phyloP scores from a whole-genome alignment of 148 eudicot genomes.

The Diospyros lotus region DNA sequence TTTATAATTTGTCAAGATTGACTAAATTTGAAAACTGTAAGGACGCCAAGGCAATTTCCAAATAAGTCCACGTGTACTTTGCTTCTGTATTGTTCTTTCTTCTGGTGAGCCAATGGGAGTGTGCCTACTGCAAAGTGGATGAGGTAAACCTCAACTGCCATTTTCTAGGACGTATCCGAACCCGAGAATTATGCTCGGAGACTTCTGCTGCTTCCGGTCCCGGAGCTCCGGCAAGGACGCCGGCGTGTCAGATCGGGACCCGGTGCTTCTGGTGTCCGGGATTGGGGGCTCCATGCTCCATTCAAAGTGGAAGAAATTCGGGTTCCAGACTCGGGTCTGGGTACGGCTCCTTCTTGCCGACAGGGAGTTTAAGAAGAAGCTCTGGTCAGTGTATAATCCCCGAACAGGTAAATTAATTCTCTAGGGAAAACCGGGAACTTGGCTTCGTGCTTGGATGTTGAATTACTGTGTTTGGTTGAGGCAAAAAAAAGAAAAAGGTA shows the following conservation, averaged over 20 bases:
- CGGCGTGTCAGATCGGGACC: constrained; percentile 44
- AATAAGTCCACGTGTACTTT: too few species aligned
- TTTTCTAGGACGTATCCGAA: not conserved
- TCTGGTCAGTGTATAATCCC: constrained; percentile 78
- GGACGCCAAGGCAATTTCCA: too few species aligned
- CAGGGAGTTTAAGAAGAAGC: constrained; percentile 67
- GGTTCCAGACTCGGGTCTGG: constrained; percentile 78
- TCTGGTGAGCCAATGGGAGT: too few species aligned
- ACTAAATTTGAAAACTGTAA: too few species aligned
- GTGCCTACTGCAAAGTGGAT: too few species aligned
- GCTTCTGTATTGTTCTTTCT: too few species aligned
- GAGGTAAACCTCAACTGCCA: too few species aligned
- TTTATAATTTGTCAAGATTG: too few species aligned
- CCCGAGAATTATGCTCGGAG: constrained; percentile 17
- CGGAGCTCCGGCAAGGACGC: constrained; percentile 21
- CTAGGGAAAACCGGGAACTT: not conserved
- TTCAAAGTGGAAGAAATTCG: constrained; percentile 49
- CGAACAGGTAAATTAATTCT: constrained; percentile 40
- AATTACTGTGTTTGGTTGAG: too few species aligned
- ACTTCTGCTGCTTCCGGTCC: constrained; percentile 32
- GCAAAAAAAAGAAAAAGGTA: too few species aligned
- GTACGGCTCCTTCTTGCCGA: constrained; percentile 78
- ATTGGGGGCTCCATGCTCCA: constrained; percentile 70
- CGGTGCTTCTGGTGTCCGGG: constrained; percentile 63
- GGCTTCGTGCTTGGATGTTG: too few species aligned